Conservation (phyloP, 768 basidiomycete genomes). For the Boletus rufocinnamomeus region DNA sequence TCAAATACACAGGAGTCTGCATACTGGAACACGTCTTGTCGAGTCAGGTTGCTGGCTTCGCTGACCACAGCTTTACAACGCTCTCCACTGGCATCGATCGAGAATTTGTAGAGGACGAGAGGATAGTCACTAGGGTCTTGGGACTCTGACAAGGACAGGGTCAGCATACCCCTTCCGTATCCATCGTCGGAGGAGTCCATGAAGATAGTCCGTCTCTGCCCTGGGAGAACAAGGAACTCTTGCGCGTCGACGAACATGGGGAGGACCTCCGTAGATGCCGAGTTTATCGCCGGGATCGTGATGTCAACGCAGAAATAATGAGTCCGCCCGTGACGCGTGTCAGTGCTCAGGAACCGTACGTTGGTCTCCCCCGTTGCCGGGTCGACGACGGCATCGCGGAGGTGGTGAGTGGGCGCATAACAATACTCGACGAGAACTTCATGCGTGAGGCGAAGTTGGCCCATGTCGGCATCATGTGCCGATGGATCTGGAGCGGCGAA, state of each 20-base stretch:
- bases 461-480: neutral
- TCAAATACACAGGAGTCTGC: slow-evolving; percentile 14
- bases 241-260: slow-evolving; percentile 14
- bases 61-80: slow-evolving; percentile 13
- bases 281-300: slow-evolving; percentile 8
- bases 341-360: slow-evolving; percentile 14
- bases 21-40: slow-evolving; percentile 10
- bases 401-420: slow-evolving; percentile 9
- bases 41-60: slow-evolving; percentile 11
- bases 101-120: slow-evolving; percentile 19
- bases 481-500: slow-evolving; percentile 15
- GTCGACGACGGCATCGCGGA: slow-evolving; percentile 20
- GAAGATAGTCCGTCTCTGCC: slow-evolving; percentile 1
- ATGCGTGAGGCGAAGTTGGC: slow-evolving; percentile 22
- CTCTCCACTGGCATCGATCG: slow-evolving; percentile 23
- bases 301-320: slow-evolving; percentile 20
- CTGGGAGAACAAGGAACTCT: slow-evolving; percentile 23
- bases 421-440: slow-evolving; percentile 12
- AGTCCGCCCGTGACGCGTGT: neutral
- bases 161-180: slow-evolving; percentile 20
- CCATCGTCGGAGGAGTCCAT: slow-evolving; percentile 17
- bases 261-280: slow-evolving; percentile 3
- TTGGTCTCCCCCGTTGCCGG: slow-evolving; percentile 13
- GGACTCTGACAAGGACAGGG: slow-evolving; percentile 1
- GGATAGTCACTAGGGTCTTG: neutral